Base-by-base conservation (phyloP, 768 basidiomycete species). In the Termitomyces sp. region DNA sequence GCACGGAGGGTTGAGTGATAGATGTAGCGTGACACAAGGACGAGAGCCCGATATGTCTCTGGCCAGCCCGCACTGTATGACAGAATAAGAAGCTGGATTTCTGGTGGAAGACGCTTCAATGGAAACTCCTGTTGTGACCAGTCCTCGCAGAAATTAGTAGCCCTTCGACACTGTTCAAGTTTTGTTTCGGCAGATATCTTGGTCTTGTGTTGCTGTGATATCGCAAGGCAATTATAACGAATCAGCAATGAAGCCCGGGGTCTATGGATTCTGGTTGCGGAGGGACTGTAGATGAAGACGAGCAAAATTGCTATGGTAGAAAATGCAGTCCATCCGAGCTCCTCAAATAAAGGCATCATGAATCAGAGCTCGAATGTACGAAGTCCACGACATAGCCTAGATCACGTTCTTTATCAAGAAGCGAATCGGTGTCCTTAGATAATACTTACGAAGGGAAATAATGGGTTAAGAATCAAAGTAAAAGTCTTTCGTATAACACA, bases 11-110 rank as follows among this genome's bases (percentile, higher is more conserved):
- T 65, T 46, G 70, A 60, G 14, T 58, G 42, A 29, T 70, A 72
- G 53, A 71, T 65, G 48, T 61, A 47, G 13, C 63, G 62, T 29
- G 74, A 75, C 14, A 72, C 73, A 24, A 60, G 67, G 29, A 69
- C 61, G 41, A 76, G 73, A 13, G 69, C 61, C 22, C 61, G 60
- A 31, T 73, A 74, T 13, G 71, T 71, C 13, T 58, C 50, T 9
- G 65, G 64, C 58, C 65, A 73, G 29, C 70, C 66, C 14, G 70
- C 63, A 31, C 69, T 67, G 39, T 69, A 59, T 27, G 64, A 58
- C 10, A 76, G 62, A 46, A 75, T 65, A 13, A 64, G 47, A 32
- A 72, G 60, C 55, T 65, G 63, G n/a, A 76, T 46, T 61, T 75
- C 75, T 5, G 66, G 56, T 1, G 74, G 75, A 7, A 76, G 69